phyloP scores from a whole-genome alignment of 441 rosid genomes.

The Euphorbia celastroides region DNA sequence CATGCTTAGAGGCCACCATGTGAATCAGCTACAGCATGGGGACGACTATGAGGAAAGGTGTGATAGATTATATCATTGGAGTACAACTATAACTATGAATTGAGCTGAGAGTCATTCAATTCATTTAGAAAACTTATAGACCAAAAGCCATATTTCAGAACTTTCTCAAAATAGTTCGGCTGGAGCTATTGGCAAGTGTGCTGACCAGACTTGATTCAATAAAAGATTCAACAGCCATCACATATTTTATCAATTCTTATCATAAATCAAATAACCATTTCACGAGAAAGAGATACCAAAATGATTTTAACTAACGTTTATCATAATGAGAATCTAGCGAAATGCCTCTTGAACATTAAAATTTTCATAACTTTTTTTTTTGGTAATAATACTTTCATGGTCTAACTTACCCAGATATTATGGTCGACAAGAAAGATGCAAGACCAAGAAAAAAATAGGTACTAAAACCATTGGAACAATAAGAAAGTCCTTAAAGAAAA shows the following conservation, averaged over 20 bases:
- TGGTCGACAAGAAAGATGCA: background rate
- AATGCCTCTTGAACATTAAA: background rate
- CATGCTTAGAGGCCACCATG: slow-evolving; percentile 51
- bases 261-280: background rate
- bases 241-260: background rate
- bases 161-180: background rate
- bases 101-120: background rate
- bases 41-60: slow-evolving; percentile 22
- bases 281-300: background rate
- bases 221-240: background rate
- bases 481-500: background rate
- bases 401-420: background rate
- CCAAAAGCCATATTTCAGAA: background rate
- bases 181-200: slow-evolving; percentile 1
- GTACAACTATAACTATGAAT: slow-evolving; percentile 9
- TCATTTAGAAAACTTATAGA: background rate
- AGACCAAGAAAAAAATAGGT: background rate
- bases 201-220: slow-evolving; percentile 1
- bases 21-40: slow-evolving; percentile 66
- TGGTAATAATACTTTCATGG: background rate
- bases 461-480: background rate
- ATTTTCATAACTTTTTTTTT: no score
- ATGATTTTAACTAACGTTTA: background rate
- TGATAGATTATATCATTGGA: slow-evolving; percentile 5
- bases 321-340: background rate